Evolutionary conservation across 352 stramenopile genomes (phyloP).

Genomic region (Pythium myriotylum): DNA sequence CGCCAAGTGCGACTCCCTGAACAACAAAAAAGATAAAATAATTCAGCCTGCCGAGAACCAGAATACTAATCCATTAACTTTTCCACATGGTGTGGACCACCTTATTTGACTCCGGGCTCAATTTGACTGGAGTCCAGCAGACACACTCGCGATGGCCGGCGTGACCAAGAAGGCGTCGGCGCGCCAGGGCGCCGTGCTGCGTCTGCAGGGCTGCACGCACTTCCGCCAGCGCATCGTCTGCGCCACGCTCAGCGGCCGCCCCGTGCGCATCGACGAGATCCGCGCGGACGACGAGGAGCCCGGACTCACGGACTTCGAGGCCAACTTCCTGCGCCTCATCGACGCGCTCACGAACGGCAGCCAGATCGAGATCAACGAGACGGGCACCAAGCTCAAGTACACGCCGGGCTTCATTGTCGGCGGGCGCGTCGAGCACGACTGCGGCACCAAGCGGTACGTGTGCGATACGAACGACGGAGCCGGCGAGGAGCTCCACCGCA

Average conservation of each 20-base stretch:
- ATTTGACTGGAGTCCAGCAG: constrained; percentile 27
- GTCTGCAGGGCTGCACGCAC: constrained; percentile 85
- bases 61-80: too few species aligned
- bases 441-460: constrained; percentile 71
- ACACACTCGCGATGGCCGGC: constrained; percentile 23
- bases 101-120: neutral
- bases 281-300: constrained; percentile 94
- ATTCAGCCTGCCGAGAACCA: too few species aligned
- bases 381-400: constrained; percentile 97
- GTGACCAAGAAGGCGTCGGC: constrained; percentile 34
- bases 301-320: constrained; percentile 96
- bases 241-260: constrained; percentile 91
- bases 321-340: constrained; percentile 96
- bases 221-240: constrained; percentile 95
- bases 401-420: constrained; percentile 95
- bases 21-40: too few species aligned
- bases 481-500: too few species aligned
- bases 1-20: too few species aligned
- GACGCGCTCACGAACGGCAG: constrained; percentile 97
- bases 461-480: too few species aligned
- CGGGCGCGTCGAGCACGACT: constrained; percentile 95
- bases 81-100: neutral
- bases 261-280: constrained; percentile 96
- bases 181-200: constrained; percentile 50
- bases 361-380: constrained; percentile 99